Conservation (phyloP, 805 yeast species). For the Starmerella floricola region DNA sequence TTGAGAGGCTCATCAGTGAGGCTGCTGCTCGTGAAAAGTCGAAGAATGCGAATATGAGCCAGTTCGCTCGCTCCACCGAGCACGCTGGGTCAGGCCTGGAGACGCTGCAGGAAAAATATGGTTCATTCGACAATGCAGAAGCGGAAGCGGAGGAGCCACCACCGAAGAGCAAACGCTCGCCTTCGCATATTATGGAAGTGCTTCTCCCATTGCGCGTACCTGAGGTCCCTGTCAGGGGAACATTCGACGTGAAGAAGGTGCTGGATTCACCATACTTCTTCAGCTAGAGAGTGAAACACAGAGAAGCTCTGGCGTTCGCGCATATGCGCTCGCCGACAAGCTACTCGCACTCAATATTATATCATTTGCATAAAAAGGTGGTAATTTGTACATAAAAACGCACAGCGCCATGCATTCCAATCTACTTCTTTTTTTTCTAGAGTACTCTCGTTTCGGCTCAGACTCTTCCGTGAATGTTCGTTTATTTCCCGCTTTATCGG, state of each 20-base stretch:
- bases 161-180: conserved; percentile 8
- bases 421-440: too few relatives aligned
- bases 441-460: too few relatives aligned
- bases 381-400: too few relatives aligned
- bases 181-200: conserved; percentile 29
- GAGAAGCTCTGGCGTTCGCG: too few relatives aligned
- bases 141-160: conserved; percentile 20
- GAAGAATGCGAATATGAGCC: not conserved
- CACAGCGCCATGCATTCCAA: too few relatives aligned
- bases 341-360: too few relatives aligned
- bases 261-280: conserved; percentile 73
- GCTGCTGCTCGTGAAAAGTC: conserved; percentile 12
- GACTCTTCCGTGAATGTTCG: not conserved
- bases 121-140: conserved; percentile 24
- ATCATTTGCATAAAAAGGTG: too few relatives aligned
- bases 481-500: not conserved
- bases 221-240: conserved; percentile 64
- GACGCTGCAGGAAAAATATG: conserved; percentile 12
- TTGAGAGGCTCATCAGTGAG: conserved; percentile 27
- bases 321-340: too few relatives aligned
- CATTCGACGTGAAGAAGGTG: conserved; percentile 65
- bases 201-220: conserved; percentile 63
- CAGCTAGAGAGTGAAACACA: too few relatives aligned
- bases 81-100: conserved; percentile 28
- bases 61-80: conserved; percentile 24